phyloP scores from a whole-genome alignment of 2,329 filamentous ascomycete genomes.

The Lecanosticta acicola region DNA sequence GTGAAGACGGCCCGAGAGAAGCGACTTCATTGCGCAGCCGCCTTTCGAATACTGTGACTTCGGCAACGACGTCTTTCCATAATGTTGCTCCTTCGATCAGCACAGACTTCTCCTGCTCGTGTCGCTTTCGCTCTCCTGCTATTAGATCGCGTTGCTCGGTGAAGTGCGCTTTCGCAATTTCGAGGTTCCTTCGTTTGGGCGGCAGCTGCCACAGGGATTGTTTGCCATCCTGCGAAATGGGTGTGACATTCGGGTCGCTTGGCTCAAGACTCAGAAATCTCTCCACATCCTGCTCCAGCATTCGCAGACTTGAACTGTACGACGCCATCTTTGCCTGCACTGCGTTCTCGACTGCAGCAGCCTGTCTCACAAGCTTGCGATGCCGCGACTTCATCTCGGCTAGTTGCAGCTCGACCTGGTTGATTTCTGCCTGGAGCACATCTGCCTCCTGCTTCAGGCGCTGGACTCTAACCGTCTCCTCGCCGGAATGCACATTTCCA shows the following conservation, averaged over 20 bases:
- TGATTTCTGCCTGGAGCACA: constrained; percentile 80
- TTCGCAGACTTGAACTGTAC: constrained; percentile 60
- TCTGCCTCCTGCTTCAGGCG: constrained; percentile 63
- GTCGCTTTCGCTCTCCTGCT: constrained; percentile 49
- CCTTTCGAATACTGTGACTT: constrained; percentile 61
- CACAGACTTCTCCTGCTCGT: constrained; percentile 58
- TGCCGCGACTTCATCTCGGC: constrained; percentile 54
- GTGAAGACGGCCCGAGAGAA: constrained; percentile 17
- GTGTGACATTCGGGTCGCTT: constrained; percentile 2
- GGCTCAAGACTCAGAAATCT: constrained; percentile 46
- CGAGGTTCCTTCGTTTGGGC: constrained; percentile 59
- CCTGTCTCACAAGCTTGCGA: constrained; percentile 53
- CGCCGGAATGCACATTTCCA: constrained; percentile 49
- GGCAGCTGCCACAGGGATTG: constrained; percentile 47
- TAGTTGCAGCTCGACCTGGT: constrained; percentile 49
- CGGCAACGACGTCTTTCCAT: constrained; percentile 58
- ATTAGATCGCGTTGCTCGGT: constrained; percentile 56
- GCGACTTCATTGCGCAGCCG: constrained; percentile 55
- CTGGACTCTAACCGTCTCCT: constrained; percentile 53
- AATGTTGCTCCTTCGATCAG: constrained; percentile 61
- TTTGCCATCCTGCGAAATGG: constrained; percentile 12
- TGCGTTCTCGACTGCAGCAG: constrained; percentile 58
- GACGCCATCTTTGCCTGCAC: constrained; percentile 67
- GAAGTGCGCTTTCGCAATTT: constrained; percentile 69
- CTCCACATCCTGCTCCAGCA: constrained; percentile 59